Percentiles rank a stretch among this genome's conserved stretches.
phyloP scores from a whole-genome alignment of 179 eudicot species.

The Heliamphora ciliata region DNA sequence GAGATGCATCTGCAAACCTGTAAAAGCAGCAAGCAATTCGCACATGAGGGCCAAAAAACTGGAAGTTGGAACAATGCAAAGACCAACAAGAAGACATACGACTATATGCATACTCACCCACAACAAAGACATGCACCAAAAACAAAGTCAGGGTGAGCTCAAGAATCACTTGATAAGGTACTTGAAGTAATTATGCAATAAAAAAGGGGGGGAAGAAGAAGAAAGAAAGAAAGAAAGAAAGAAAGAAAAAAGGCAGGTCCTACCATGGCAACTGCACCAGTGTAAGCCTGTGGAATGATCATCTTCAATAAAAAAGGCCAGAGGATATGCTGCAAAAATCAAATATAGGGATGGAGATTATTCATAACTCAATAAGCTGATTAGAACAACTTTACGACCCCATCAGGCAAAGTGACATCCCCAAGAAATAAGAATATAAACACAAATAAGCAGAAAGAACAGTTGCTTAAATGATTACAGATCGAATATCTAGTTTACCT shows the following conservation, averaged over 20 bases:
- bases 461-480: background rate
- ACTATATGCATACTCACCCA: background rate
- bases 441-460: background rate
- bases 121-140: background rate
- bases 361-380: background rate
- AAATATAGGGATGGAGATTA: background rate
- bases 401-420: background rate
- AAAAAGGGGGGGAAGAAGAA: too few relatives aligned
- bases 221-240: too few relatives aligned
- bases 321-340: constrained; percentile 68
- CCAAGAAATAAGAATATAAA: background rate
- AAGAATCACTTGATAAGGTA: background rate
- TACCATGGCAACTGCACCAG: constrained; percentile 92
- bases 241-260: background rate
- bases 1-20: constrained; percentile 99
- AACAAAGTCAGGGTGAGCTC: background rate
- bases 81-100: background rate
- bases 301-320: constrained; percentile 96
- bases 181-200: too few relatives aligned
- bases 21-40: constrained; percentile 12
- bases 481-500: constrained; percentile 40
- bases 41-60: background rate
- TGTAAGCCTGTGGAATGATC: constrained; percentile 77
- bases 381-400: background rate
- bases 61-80: background rate